These are phyloP conservation scores for Aspergillus sp. DNA, from an alignment of 2,329 filamentous ascomycete genomes.

Conservation along the genomic window DNA sequence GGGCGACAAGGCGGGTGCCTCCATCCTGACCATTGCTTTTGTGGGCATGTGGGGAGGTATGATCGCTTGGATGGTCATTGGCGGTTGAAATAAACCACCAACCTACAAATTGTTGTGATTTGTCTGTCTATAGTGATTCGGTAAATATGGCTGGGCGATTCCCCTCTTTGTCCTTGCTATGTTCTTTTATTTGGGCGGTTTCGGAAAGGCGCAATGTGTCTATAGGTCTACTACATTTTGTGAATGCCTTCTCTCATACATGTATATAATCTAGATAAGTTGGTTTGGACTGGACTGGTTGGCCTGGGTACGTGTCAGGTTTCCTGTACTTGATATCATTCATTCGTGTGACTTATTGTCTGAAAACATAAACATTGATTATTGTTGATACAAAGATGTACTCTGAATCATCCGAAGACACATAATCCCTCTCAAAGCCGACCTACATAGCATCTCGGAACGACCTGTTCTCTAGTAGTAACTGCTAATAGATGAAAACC, in stretches of 20 bases:
- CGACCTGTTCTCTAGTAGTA: no score
- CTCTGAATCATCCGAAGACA: no score
- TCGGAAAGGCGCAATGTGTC: neutral
- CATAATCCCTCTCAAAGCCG: no score
- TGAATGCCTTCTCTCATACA: neutral
- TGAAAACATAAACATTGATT: no score
- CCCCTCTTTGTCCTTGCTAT: neutral
- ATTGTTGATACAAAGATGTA: no score
- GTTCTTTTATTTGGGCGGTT: neutral
- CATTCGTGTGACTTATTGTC: no score
- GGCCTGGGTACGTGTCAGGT: no score
- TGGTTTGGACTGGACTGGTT: no score
- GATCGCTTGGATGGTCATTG: conserved; percentile 35
- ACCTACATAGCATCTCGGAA: no score
- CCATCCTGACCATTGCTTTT: conserved; percentile 39
- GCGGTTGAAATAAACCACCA: conserved; percentile 12
- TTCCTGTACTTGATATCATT: no score
- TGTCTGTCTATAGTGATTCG: neutral
- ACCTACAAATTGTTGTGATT: no score
- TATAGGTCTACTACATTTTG: neutral
- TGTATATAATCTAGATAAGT: neutral
- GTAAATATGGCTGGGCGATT: neutral
- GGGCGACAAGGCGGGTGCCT: conserved; percentile 42
- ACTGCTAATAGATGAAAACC: no score
- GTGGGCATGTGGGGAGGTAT: conserved; percentile 31